Evolutionary conservation across 140 eudicot species (phyloP).

Genomic region (Artemisia princeps): DNA sequence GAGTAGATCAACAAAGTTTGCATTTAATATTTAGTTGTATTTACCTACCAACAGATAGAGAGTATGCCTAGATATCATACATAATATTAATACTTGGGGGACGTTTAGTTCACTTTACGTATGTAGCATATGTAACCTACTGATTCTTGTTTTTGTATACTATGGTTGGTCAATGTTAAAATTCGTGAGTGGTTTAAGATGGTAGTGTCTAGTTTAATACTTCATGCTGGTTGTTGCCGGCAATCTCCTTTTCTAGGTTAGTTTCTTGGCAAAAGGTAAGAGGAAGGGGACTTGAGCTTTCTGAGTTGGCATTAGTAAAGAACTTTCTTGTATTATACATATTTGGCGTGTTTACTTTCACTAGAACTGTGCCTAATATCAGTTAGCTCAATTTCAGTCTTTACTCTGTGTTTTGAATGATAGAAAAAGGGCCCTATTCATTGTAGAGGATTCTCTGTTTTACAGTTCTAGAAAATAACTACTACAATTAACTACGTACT

Average conservation of each 20-base stretch:
- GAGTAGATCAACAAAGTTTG: too few relatives aligned
- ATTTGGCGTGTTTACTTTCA: background rate
- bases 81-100: too few relatives aligned
- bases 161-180: background rate
- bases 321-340: background rate
- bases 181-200: background rate
- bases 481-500: too few relatives aligned
- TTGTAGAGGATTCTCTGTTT: too few relatives aligned
- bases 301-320: conserved; percentile 1
- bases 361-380: conserved; percentile 5
- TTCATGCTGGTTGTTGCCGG: background rate
- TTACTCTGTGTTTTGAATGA: background rate
- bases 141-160: background rate
- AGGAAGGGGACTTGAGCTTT: too few relatives aligned
- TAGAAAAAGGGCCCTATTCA: background rate
- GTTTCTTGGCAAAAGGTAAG: too few relatives aligned
- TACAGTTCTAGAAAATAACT: too few relatives aligned
- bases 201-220: background rate
- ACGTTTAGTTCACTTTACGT: background rate
- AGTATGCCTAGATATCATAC: too few relatives aligned
- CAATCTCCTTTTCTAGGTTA: too few relatives aligned
- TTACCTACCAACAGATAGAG: too few relatives aligned
- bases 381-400: conserved; percentile 1
- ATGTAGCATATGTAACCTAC: background rate
- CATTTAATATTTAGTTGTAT: too few relatives aligned